Conservation (phyloP, 2,329 filamentous ascomycete species). For the Plectosphaerella sp. region DNA sequence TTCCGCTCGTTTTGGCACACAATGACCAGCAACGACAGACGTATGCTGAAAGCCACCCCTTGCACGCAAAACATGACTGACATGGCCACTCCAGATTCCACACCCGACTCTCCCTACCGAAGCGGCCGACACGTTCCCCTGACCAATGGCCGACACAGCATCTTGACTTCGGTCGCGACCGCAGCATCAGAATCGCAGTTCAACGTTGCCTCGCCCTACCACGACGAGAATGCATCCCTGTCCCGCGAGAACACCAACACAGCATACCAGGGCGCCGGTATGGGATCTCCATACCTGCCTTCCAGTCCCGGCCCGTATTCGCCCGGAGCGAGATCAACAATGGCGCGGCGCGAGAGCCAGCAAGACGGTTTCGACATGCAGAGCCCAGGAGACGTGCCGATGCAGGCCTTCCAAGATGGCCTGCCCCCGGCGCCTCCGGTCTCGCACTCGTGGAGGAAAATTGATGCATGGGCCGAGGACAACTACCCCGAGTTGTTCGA, state of each 20-base stretch:
- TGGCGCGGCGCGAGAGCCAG: slow-evolving; percentile 61
- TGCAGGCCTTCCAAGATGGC: slow-evolving; percentile 94
- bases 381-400: slow-evolving; percentile 79
- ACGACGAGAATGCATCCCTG: slow-evolving; percentile 62
- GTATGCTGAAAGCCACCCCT: slow-evolving; percentile 36
- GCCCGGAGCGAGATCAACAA: slow-evolving; percentile 79
- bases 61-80: slow-evolving; percentile 6
- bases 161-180: slow-evolving; percentile 83
- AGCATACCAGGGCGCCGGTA: slow-evolving; percentile 58
- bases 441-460: slow-evolving; percentile 85
- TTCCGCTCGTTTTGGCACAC: slow-evolving; percentile 95
- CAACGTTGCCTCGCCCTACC: slow-evolving; percentile 76
- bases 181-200: slow-evolving; percentile 76
- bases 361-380: slow-evolving; percentile 66
- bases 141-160: slow-evolving; percentile 73
- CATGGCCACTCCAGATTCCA: slow-evolving; percentile 63
- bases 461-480: slow-evolving; percentile 89
- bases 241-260: slow-evolving; percentile 45
- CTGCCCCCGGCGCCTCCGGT: slow-evolving; percentile 86
- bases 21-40: slow-evolving; percentile 69
- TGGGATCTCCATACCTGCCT: slow-evolving; percentile 38
- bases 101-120: slow-evolving; percentile 88
- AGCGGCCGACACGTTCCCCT: slow-evolving; percentile 87
- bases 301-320: slow-evolving; percentile 73
- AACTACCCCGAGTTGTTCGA: slow-evolving; percentile 94